Evolutionary conservation across 2,329 filamentous ascomycete species (phyloP), one percentile per base, ranked within the genome.

Genomic region (Massarina eburnea): DNA sequence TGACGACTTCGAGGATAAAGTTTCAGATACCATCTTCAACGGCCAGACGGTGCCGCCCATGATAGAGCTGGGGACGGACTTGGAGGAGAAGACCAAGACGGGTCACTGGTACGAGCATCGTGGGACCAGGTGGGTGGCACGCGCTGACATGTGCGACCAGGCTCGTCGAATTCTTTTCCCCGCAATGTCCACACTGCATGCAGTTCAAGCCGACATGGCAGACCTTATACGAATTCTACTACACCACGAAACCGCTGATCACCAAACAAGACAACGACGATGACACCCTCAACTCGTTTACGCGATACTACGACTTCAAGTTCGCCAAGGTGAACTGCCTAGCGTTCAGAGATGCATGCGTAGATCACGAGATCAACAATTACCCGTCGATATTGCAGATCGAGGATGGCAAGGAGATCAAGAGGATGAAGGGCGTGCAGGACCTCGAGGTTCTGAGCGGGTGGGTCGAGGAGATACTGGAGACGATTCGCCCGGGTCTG

Each of bases 151-250:
- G 21, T 10, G 14, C 8, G 15, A 14, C n/a, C 39, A 68, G 60
- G 62, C 58, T 76, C 22, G 75, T 79, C 42, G 76, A 79, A 58
- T 77, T 73, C 67, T 79, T 70, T 61, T 78, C 75, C 40, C 76
- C 76, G 10, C 71, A 71, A 51, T 79, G 76, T 71, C 79, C 79
- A 37, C 90, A 96, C 71, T 96, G 91, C 74, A 80, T 80, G 67
- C 76, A 80, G 39, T 88, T 90, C 62, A 90, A 89, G 41, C 94
- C 94, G 7, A 85, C 83, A 40, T 96, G 84, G 78, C 91, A 97
- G 72, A 96, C 91, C 4, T 72, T 92, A 12, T 96, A 97, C 77
- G 94, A 99, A 74, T 96, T 85, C 71, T 99, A 96, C 75, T 84
- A 89, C 74, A 96, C 91, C 29, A 94, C 89, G 29, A 85, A 90